Base-by-base conservation (phyloP, 1,284 basidiomycete genomes). In the Ustilago shanxiensis region DNA sequence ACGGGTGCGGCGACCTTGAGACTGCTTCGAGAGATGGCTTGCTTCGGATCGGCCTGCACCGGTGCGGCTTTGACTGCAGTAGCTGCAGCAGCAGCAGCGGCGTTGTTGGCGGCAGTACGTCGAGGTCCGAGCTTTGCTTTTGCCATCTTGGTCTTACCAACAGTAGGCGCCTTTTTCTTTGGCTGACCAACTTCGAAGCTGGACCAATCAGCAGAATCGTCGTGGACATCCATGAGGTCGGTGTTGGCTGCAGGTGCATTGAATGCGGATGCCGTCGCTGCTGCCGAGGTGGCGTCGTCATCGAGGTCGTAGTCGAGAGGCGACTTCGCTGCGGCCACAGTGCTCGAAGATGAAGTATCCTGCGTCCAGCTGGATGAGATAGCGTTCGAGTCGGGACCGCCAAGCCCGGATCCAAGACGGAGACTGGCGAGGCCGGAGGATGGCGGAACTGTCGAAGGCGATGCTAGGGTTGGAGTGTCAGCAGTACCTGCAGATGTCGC, bases 141-240 rank as follows among this genome's bases (percentile, higher is more conserved):
- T 14, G 61, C 73, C 68, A 68, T 74, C 58, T 59, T 66, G 18
- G 65, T 73, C 5, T 39, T 58, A 5, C 71, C 72, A 2, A 71
- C 61, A 6, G 47, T 41, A 18, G 63, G 28, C 6, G 70, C 31
- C 39, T 67, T 79, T 50, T 70, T 71, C 63, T 77, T 80, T 5
- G 67, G 62, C 28, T 72, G 69, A 3, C 71, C 81, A 2, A 77
- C 59, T 37, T 77, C 77, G 39, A 82, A 82, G 44, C 68, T 69
- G 10, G 77, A 71, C 81, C 81, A 82, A 47, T 82, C 81, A 35
- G 66, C 79, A 20, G 66, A 63, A 53, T 82, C 81, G 60, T 81
- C 81, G 54, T 79, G 37, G n/a, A 82, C 77, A 51, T 82, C 77
- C 69, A 82, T 82, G 0, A 82, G 68, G 47, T 82, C 79, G 9